Evolutionary conservation across 108 stramenopile species (phyloP).

Genomic region (Schizochytrium sp.): DNA sequence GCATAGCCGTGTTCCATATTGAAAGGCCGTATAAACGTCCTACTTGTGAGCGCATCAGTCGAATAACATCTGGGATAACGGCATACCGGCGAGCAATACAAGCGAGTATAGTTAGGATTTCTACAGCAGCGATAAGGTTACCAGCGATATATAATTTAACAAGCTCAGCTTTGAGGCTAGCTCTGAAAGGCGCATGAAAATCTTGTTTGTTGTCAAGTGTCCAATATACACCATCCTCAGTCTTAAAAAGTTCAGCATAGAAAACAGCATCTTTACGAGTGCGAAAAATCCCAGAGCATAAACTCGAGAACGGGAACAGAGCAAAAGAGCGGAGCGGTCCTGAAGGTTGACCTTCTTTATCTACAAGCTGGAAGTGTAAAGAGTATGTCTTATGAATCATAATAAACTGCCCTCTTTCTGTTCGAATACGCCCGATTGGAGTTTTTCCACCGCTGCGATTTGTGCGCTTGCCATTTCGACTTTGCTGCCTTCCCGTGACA

Average conservation of each 20-base stretch:
- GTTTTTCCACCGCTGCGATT: neutral
- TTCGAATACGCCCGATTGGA: neutral
- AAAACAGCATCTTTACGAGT: neutral
- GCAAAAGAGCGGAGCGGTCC: constrained; percentile 8
- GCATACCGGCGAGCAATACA: constrained; percentile 5
- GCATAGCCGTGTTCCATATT: constrained; percentile 38
- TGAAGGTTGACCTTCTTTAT: neutral
- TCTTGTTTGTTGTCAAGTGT: constrained; percentile 47
- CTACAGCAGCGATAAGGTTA: constrained; percentile 9
- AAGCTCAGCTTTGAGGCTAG: constrained; percentile 6
- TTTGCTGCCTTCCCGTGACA: too few species aligned
- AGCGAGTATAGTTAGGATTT: neutral
- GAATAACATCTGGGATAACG: constrained; percentile 21
- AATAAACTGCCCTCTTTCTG: constrained; percentile 6
- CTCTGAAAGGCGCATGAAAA: neutral
- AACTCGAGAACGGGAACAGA: constrained; percentile 12
- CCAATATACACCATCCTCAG: constrained; percentile 15
- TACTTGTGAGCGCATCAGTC: neutral
- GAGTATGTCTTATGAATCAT: neutral
- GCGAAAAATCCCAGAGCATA: constrained; percentile 11
- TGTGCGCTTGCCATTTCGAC: neutral
- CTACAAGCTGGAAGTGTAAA: neutral
- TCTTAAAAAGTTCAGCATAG: constrained; percentile 46
- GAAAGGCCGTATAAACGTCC: constrained; percentile 4
- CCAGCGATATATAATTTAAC: constrained; percentile 46